Evolutionary conservation across 108 stramenopile species (phyloP).

Genomic region (Cyclotella choctawhatcheeana): DNA sequence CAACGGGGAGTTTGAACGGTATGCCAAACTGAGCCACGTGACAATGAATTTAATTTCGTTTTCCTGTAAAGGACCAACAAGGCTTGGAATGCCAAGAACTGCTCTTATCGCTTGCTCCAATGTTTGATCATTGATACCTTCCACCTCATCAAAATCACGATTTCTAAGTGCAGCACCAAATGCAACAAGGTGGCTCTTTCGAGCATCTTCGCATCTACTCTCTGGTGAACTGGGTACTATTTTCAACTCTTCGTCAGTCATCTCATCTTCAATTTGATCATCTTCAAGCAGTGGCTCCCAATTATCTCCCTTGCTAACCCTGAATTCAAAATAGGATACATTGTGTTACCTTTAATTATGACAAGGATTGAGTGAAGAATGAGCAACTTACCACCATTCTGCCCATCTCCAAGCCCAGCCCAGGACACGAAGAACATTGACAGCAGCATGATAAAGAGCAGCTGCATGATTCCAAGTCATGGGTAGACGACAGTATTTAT

Average conservation of each 20-base stretch:
- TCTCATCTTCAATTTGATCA: conserved; percentile 68
- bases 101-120: conserved; percentile 73
- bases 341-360: too few relatives aligned
- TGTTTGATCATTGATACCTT: conserved; percentile 59
- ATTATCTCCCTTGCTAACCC: conserved; percentile 76
- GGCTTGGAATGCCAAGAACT: conserved; percentile 67
- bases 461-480: conserved; percentile 74
- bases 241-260: conserved; percentile 80
- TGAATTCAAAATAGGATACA: too few relatives aligned
- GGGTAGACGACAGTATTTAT: neutral
- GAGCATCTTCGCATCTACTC: conserved; percentile 74
- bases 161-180: conserved; percentile 89
- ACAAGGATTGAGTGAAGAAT: too few relatives aligned
- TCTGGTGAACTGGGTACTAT: conserved; percentile 70
- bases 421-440: conserved; percentile 63
- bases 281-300: conserved; percentile 84
- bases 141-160: conserved; percentile 78
- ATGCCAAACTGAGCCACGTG: conserved; percentile 78
- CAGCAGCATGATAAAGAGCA: conserved; percentile 64
- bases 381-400: too few relatives aligned
- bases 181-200: conserved; percentile 78
- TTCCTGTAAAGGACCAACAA: conserved; percentile 78
- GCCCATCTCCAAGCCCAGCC: conserved; percentile 94
- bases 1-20: conserved; percentile 77
- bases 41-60: conserved; percentile 79